Evolutionary conservation across 192 early-diverging fungal genomes (phyloP).

Genomic region (Coemansia sp.): DNA sequence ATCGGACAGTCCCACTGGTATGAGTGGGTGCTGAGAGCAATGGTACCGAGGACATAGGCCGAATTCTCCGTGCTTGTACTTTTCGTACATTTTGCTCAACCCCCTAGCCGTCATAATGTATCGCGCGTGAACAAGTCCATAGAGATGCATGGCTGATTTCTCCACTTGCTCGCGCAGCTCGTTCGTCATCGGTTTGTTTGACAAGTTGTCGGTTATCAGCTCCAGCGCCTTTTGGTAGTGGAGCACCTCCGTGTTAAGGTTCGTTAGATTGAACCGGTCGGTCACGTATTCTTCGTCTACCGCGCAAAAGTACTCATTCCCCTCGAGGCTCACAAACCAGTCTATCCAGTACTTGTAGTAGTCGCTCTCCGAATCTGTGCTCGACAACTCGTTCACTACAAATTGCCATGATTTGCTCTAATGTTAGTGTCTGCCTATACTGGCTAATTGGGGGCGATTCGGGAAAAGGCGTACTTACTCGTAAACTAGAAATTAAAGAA

Average conservation of each 20-base stretch:
- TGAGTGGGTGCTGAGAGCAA: constrained; percentile 84
- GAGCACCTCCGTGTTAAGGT: constrained; percentile 84
- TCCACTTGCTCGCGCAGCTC: constrained; percentile 79
- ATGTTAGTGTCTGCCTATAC: background rate
- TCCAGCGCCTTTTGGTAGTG: constrained; percentile 89
- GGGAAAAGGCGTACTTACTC: background rate
- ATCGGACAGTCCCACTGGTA: constrained; percentile 90
- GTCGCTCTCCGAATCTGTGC: constrained; percentile 47
- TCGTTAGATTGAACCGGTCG: constrained; percentile 97
- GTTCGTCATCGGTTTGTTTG: constrained; percentile 51
- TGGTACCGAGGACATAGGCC: constrained; percentile 95
- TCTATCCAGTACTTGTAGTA: constrained; percentile 82
- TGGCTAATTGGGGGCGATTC: background rate
- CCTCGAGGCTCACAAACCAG: constrained; percentile 88
- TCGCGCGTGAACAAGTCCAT: constrained; percentile 97
- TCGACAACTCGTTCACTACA: constrained; percentile 49
- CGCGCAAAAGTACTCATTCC: constrained; percentile 97
- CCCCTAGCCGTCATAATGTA: constrained; percentile 92
- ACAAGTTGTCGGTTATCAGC: constrained; percentile 77
- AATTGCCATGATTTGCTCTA: background rate
- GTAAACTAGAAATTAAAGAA: background rate
- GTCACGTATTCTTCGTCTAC: constrained; percentile 98
- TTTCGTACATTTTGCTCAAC: constrained; percentile 93
- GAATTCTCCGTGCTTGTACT: constrained; percentile 90
- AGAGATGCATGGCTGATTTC: constrained; percentile 85